Conservation (phyloP, 768 basidiomycete species). For the Xerocomellus amylosporus region DNA sequence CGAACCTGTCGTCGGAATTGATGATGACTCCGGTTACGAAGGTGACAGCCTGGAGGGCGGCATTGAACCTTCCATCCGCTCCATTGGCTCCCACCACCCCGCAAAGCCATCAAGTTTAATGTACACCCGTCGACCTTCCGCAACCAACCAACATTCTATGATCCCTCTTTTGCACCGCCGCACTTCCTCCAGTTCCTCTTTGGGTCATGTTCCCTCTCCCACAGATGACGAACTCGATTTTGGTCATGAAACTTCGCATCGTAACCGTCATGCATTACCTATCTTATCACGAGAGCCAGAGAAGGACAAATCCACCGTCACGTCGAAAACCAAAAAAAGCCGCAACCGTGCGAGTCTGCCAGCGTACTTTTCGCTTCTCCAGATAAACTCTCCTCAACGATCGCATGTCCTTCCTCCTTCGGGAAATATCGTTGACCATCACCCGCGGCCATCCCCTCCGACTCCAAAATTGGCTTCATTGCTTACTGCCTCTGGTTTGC, state of each 20-base stretch:
- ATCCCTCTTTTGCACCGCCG: slow-evolving; percentile 56
- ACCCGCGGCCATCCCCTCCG: slow-evolving; percentile 52
- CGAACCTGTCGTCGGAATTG: slow-evolving; percentile 32
- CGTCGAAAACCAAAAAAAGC: slow-evolving; percentile 44
- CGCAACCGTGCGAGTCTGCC: slow-evolving; percentile 74
- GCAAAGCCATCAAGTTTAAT: slow-evolving; percentile 48
- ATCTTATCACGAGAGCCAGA: slow-evolving; percentile 26
- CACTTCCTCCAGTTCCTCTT: slow-evolving; percentile 41
- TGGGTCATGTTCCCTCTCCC: slow-evolving; percentile 33
- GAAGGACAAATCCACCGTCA: slow-evolving; percentile 29
- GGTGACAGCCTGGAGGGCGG: slow-evolving; percentile 32
- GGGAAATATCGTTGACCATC: slow-evolving; percentile 37
- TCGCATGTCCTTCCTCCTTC: slow-evolving; percentile 42
- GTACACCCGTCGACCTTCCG: slow-evolving; percentile 68
- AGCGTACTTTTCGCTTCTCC: slow-evolving; percentile 71
- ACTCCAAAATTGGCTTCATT: slow-evolving; percentile 51
- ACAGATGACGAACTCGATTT: slow-evolving; percentile 44
- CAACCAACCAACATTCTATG: slow-evolving; percentile 64
- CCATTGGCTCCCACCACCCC: slow-evolving; percentile 34
- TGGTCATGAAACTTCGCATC: slow-evolving; percentile 35
- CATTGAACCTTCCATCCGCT: slow-evolving; percentile 44
- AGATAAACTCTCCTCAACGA: slow-evolving; percentile 46
- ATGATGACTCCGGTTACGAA: slow-evolving; percentile 33
- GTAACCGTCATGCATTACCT: slow-evolving; percentile 31
- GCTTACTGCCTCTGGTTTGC: slow-evolving; percentile 33